Evolutionary conservation across 1,284 basidiomycete species (phyloP), one percentile per base, ranked within the genome.

Genomic region (Cutaneotrichosporon sp.): DNA sequence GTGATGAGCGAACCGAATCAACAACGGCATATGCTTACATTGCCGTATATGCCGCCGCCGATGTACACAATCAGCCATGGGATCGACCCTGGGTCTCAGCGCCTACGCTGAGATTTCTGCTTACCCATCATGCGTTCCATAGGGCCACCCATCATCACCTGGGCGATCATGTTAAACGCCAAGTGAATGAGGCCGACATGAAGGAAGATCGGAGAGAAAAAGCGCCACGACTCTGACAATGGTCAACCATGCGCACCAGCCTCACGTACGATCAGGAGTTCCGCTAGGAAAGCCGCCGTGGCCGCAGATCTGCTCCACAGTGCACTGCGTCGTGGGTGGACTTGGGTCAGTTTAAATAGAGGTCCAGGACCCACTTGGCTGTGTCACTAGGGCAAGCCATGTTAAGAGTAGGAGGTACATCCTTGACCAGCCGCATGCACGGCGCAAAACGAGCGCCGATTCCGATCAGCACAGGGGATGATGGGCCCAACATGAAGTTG

Each of bases 111-210:
- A n/a, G 25, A 20, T 19, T 9, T 7, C 26, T 9, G 50, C 62
- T 34, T 27, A 62, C 70, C 72, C 64, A 74, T 69, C 42, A 71
- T 67, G 31, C 65, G 52, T 51, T 75, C 73, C 33, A 73, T 60
- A 27, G 65, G 66, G 1, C 63, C 63, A 1, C 61, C 68, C 44
- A 56, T 72, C 43, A 83, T 84, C 51, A 90, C 71, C 64, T 96
- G 92, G 4, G 87, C 91, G 32, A 96, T 67, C 83, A 97, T 86
- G 68, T 97, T 97, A 58, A 97, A 71, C 3, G 86, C 62, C 47
- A 94, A 80, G 70, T 96, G 93, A 16, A 97, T 80, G 56, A 97
- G 79, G 11, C 93, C 93, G 19, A 90, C 92, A 65, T 97, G 93
- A 4, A 97, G 71, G 71, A 97, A 97, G 58, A 93, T 86, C 2